These are phyloP conservation scores for Malus orientalis DNA, from an alignment of 306 rosid genomes.

Conservation along the genomic window DNA sequence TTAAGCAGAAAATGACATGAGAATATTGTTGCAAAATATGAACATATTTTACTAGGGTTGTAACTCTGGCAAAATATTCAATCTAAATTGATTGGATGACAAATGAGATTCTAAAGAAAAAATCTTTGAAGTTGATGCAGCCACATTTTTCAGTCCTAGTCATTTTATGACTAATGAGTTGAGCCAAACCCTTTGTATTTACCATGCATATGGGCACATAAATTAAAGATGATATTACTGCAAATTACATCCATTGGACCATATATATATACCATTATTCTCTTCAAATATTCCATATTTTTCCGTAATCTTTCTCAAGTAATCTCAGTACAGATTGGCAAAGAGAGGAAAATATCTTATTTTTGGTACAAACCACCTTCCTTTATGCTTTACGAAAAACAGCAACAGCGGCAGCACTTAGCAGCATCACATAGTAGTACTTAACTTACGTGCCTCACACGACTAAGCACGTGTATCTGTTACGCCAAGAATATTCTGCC, in stretches of 20 bases:
- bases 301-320: not conserved
- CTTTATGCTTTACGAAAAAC: not conserved
- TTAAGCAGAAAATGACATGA: not conserved
- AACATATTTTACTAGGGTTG: not conserved
- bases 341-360: not conserved
- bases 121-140: not conserved
- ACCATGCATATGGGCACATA: not conserved
- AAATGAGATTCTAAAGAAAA: not conserved
- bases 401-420: conserved; percentile 1
- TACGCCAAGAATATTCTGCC: conserved; percentile 31
- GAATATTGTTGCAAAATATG: not conserved
- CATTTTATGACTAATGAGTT: not conserved
- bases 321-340: not conserved
- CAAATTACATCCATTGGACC: not conserved
- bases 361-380: not conserved
- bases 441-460: conserved; percentile 58
- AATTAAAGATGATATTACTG: not conserved
- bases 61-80: not conserved
- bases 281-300: not conserved
- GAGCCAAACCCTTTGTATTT: not conserved
- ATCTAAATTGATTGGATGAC: not conserved
- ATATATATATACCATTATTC: not conserved
- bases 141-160: not conserved
- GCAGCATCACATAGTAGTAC: conserved; percentile 21
- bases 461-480: conserved; percentile 29